These are phyloP conservation scores for Vitis rupestris DNA, from an alignment of 164 flowering plant species.

Conservation along the genomic window DNA sequence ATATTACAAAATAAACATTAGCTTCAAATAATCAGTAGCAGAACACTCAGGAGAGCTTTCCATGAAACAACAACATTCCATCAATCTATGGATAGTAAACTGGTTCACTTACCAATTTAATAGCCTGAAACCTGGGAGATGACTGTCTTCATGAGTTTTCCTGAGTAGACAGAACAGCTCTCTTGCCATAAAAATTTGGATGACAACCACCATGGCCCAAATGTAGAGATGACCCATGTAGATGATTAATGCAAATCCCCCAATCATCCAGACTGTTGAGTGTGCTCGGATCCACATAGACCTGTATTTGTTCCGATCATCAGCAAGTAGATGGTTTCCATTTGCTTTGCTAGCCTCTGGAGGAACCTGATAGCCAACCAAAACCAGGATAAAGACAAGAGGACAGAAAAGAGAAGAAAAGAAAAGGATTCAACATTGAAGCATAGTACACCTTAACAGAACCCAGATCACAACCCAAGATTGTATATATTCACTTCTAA, in stretches of 20 bases:
- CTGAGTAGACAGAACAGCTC: constrained; percentile 86
- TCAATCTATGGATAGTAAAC: neutral
- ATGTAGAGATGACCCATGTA: constrained; percentile 97
- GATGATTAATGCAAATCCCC: constrained; percentile 70
- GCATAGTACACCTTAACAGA: neutral
- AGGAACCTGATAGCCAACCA: constrained; percentile 36
- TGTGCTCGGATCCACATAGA: constrained; percentile 75
- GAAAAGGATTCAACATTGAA: neutral
- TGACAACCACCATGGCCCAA: constrained; percentile 90
- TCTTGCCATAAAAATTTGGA: constrained; percentile 89
- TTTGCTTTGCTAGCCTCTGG: constrained; percentile 52
- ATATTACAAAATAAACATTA: neutral
- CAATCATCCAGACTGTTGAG: constrained; percentile 95
- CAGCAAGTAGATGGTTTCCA: constrained; percentile 67
- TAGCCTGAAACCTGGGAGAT: constrained; percentile 89
- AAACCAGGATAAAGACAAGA: too few species aligned
- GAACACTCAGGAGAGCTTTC: neutral
- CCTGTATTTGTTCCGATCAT: constrained; percentile 79
- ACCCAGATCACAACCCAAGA: neutral
- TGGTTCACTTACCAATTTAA: constrained; percentile 69
- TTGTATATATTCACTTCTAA: neutral
- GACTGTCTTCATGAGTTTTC: constrained; percentile 76
- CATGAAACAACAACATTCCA: neutral
- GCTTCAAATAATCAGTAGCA: neutral
- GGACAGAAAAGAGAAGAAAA: constrained; percentile 4